These are phyloP conservation scores for Hanseniaspora jakobsenii DNA, from an alignment of 805 yeast species.

Conservation along the genomic window DNA sequence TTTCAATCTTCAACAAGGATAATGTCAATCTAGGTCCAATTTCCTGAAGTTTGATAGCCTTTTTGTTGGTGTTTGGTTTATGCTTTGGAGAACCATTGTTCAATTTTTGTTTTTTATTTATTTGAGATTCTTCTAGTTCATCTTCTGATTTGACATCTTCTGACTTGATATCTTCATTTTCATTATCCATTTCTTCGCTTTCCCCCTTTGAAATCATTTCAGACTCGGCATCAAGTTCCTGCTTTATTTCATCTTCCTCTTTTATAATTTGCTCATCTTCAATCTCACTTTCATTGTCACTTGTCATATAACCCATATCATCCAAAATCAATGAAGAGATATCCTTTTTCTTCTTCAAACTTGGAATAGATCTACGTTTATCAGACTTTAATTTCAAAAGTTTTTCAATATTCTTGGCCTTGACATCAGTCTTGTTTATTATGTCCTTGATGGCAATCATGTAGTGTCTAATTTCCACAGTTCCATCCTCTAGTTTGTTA, in stretches of 20 bases:
- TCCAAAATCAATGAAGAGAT: slow-evolving; percentile 75
- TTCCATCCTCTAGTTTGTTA: slow-evolving; percentile 60
- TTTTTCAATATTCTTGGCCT: slow-evolving; percentile 49
- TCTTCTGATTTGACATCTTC: slow-evolving; percentile 18
- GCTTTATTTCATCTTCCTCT: slow-evolving; percentile 21
- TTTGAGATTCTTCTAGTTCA: slow-evolving; percentile 17
- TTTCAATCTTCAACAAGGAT: slow-evolving; percentile 75
- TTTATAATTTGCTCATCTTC: slow-evolving; percentile 57
- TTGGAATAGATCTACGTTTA: slow-evolving; percentile 40
- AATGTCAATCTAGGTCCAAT: slow-evolving; percentile 81
- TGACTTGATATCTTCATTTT: slow-evolving; percentile 21
- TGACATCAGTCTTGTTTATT: slow-evolving; percentile 59
- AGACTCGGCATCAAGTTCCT: slow-evolving; percentile 34
- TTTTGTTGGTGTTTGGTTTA: slow-evolving; percentile 35
- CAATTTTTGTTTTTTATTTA: slow-evolving; percentile 14
- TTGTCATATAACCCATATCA: slow-evolving; percentile 62
- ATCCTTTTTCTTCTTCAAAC: slow-evolving; percentile 53
- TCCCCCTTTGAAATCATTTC: slow-evolving; percentile 19
- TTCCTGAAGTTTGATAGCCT: slow-evolving; percentile 85
- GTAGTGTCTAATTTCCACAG: slow-evolving; percentile 79
- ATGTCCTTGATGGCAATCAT: slow-evolving; percentile 77
- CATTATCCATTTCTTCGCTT: slow-evolving; percentile 19
- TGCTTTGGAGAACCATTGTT: slow-evolving; percentile 24
- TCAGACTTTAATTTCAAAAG: slow-evolving; percentile 10
- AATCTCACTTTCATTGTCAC: slow-evolving; percentile 90